Percentiles rank a stretch among this genome's conserved stretches.
Evolutionary conservation across 495 filamentous ascomycete species (phyloP).

Genomic region (Chaetomium tenue): DNA sequence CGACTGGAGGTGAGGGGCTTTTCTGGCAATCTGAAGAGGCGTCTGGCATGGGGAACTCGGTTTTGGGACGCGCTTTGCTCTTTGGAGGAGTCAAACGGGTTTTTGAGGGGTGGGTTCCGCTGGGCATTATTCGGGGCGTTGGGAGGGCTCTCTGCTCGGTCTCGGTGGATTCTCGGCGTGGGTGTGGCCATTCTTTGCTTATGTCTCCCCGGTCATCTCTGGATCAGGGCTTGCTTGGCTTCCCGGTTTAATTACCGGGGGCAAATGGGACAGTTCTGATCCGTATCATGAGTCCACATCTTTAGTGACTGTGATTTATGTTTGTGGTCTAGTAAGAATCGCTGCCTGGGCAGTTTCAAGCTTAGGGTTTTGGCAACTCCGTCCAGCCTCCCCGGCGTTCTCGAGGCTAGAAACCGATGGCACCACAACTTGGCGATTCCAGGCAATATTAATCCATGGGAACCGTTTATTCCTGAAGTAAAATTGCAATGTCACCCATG

Average conservation of each 20-base stretch:
- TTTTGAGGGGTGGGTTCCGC: neutral
- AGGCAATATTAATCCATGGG: too few species aligned
- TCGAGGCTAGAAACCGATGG: neutral
- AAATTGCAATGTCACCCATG: too few species aligned
- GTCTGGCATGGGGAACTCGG: neutral
- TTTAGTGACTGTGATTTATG: neutral
- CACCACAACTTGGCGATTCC: too few species aligned
- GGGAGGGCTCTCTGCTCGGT: neutral
- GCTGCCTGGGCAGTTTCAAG: too few species aligned
- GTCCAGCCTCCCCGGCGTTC: neutral
- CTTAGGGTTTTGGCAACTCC: neutral
- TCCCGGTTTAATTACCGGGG: neutral
- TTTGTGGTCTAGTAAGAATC: neutral
- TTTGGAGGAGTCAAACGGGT: conserved; percentile 12
- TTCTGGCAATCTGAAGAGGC: neutral
- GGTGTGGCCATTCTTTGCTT: neutral
- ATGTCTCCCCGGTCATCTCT: neutral
- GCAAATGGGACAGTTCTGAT: neutral
- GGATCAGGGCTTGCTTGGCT: neutral
- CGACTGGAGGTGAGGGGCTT: neutral
- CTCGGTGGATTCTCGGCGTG: neutral
- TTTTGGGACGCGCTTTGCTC: conserved; percentile 6
- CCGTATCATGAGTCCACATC: too few species aligned
- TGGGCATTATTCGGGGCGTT: neutral
- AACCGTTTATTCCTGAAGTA: too few species aligned